These are phyloP conservation scores for Ogataea pignaliae DNA, from an alignment of 805 yeast species.

Conservation along the genomic window DNA sequence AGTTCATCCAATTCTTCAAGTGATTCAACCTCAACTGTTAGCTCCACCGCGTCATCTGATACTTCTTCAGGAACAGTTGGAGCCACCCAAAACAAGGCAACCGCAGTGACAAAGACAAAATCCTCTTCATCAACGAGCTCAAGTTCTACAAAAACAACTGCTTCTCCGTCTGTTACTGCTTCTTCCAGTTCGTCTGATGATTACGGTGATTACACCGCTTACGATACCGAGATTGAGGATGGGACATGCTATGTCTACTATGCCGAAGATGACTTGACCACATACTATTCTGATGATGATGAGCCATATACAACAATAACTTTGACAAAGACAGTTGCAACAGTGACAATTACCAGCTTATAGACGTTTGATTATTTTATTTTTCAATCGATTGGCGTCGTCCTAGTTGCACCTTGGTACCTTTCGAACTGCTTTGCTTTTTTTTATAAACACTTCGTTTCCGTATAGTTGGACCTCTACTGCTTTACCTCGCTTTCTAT, in stretches of 20 bases:
- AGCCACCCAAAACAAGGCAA: not conserved
- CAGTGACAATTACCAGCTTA: slow-evolving; percentile 25
- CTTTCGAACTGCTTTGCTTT: not conserved
- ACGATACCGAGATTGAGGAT: slow-evolving; percentile 25
- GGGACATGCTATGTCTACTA: slow-evolving; percentile 35
- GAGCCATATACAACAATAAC: slow-evolving; percentile 31
- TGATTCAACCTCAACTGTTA: slow-evolving; percentile 1
- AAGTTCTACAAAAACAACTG: not conserved
- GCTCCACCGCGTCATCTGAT: slow-evolving; percentile 10
- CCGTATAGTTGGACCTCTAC: no score
- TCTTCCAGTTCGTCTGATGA: slow-evolving; percentile 3
- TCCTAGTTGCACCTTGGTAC: no score
- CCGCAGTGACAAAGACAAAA: slow-evolving; percentile 5
- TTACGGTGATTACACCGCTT: slow-evolving; percentile 23
- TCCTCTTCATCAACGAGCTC: slow-evolving; percentile 8
- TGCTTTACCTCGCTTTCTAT: not conserved
- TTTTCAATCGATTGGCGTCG: not conserved
- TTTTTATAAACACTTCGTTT: not conserved
- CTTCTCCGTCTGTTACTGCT: slow-evolving; percentile 6
- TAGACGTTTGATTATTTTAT: no score
- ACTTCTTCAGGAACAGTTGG: slow-evolving; percentile 3
- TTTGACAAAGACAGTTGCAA: slow-evolving; percentile 30
- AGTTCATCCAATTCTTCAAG: slow-evolving; percentile 4
- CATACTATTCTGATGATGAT: slow-evolving; percentile 25
- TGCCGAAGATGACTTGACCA: slow-evolving; percentile 28